Evolutionary conservation across 139 green algal genomes (phyloP).

Genomic region (Nannochloris sp.): DNA sequence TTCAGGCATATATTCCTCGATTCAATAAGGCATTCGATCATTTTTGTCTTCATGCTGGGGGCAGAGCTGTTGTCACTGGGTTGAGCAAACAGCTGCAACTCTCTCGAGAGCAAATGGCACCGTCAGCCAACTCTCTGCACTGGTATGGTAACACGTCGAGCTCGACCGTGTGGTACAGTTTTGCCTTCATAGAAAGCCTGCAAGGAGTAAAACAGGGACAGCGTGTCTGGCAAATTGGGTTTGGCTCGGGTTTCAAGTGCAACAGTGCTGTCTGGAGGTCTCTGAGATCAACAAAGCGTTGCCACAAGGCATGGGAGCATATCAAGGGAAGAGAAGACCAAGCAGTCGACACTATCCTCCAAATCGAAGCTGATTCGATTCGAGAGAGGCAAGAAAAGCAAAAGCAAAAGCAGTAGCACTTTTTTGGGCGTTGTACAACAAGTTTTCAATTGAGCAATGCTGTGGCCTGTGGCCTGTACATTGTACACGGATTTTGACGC

Average conservation of each 20-base stretch:
- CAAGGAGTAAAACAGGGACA: conserved; percentile 57
- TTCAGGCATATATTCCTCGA: conserved; percentile 64
- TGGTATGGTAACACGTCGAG: conserved; percentile 79
- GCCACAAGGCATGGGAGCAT: conserved; percentile 23
- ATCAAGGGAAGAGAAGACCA: conserved; percentile 17
- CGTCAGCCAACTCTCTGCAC: conserved; percentile 40
- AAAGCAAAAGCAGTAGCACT: neutral
- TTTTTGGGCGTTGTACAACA: no score
- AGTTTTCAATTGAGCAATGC: no score
- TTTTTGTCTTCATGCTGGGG: conserved; percentile 73
- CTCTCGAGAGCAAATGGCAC: conserved; percentile 32
- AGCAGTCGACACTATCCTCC: conserved; percentile 15
- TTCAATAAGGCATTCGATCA: conserved; percentile 75
- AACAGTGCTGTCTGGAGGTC: conserved; percentile 85
- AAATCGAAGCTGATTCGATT: conserved; percentile 15
- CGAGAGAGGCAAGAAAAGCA: conserved; percentile 14
- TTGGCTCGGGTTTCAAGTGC: conserved; percentile 94
- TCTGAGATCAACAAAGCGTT: conserved; percentile 41
- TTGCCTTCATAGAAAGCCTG: conserved; percentile 64
- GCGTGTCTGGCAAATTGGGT: conserved; percentile 84
- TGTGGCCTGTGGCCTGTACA: no score
- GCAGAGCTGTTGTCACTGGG: conserved; percentile 68
- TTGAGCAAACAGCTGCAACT: conserved; percentile 63
- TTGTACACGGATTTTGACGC: no score
- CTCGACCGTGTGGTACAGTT: conserved; percentile 74